phyloP scores from a whole-genome alignment of 495 filamentous ascomycete species.

The Penicillium lagena region DNA sequence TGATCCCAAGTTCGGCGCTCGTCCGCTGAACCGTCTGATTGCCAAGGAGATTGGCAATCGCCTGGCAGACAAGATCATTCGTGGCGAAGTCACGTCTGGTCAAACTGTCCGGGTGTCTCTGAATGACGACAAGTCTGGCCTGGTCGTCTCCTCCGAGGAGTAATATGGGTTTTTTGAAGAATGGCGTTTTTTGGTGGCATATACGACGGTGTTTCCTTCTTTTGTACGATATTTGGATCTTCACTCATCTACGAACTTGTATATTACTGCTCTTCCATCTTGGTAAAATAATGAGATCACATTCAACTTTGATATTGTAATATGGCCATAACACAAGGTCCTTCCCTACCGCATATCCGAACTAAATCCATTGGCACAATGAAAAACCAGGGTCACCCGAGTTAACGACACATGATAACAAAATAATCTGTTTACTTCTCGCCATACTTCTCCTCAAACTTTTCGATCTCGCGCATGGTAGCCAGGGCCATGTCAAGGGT shows the following conservation, averaged over 20 bases:
- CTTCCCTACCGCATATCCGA: too few relatives aligned
- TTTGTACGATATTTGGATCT: conserved; percentile 9
- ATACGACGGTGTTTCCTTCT: conserved; percentile 1
- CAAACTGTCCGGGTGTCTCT: conserved; percentile 65
- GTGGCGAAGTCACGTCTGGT: conserved; percentile 71
- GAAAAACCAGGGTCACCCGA: too few relatives aligned
- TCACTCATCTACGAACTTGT: conserved; percentile 14
- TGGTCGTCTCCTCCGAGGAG: conserved; percentile 22
- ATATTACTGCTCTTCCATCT: conserved; percentile 3
- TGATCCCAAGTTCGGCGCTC: conserved; percentile 83
- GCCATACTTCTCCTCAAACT: too few relatives aligned
- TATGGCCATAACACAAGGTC: not conserved
- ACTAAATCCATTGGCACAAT: too few relatives aligned
- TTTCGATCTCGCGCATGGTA: too few relatives aligned
- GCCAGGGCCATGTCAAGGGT: too few relatives aligned
- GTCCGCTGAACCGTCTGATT: conserved; percentile 90
- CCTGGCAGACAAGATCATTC: conserved; percentile 85
- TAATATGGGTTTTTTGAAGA: conserved; percentile 2
- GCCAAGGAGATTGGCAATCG: conserved; percentile 81
- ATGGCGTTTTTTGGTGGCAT: conserved; percentile 2
- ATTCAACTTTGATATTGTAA: not conserved
- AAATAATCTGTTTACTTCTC: too few relatives aligned
- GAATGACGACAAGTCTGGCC: conserved; percentile 34
- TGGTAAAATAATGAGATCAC: conserved; percentile 8
- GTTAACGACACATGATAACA: too few relatives aligned